Evolutionary conservation across 2,329 filamentous ascomycete genomes (phyloP).

Genomic region (Colletotrichum sp.): DNA sequence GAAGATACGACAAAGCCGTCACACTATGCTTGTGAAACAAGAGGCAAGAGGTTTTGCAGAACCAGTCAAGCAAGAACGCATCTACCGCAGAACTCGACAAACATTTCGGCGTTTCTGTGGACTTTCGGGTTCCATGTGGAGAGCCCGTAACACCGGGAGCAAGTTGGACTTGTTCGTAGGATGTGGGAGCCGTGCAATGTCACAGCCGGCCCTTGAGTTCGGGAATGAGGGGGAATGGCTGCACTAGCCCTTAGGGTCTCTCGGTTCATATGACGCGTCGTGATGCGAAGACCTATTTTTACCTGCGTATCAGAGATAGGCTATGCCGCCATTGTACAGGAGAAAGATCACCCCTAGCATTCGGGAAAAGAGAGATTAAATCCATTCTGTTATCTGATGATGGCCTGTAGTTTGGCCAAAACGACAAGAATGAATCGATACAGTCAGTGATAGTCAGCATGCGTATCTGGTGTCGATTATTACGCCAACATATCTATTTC

Average conservation of each 20-base stretch:
- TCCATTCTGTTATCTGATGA: neutral
- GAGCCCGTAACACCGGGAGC: neutral
- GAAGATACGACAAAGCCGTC: neutral
- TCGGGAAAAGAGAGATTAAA: neutral
- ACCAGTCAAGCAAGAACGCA: neutral
- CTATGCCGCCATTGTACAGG: neutral
- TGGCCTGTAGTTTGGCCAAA: rapidly evolving
- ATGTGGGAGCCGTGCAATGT: neutral
- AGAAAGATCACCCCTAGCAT: neutral
- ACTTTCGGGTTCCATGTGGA: neutral
- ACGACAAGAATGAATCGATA: neutral
- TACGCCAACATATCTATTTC: neutral
- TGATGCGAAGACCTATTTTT: neutral
- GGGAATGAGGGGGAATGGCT: neutral
- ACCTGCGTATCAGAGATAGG: neutral
- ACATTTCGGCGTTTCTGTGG: neutral
- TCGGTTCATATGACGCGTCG: neutral
- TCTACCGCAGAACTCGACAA: neutral
- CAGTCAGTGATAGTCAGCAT: neutral
- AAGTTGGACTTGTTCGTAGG: neutral
- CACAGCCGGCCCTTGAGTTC: neutral
- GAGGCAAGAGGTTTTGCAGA: neutral
- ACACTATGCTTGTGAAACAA: neutral
- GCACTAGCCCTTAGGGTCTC: neutral
- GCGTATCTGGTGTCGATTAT: neutral